These are phyloP conservation scores for Serendipita vermifera DNA, from an alignment of 768 basidiomycete species.

Conservation along the genomic window DNA sequence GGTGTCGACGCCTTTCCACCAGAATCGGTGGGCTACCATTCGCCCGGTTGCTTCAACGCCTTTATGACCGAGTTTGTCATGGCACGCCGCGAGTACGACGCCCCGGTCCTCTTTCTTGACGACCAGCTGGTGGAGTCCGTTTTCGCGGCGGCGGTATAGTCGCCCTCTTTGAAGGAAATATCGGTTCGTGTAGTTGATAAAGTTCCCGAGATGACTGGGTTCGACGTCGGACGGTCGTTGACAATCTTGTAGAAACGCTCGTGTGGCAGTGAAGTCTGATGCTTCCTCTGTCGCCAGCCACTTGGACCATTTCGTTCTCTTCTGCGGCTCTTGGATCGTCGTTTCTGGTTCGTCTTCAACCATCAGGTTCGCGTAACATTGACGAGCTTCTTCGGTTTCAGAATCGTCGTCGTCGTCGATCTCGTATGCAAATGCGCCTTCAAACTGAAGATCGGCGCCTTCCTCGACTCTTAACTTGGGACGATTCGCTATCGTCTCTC, in stretches of 20 bases:
- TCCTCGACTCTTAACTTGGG: too few relatives aligned
- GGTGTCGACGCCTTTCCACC: slow-evolving; percentile 19
- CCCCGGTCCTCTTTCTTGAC: slow-evolving; percentile 16
- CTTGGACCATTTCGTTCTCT: too few relatives aligned
- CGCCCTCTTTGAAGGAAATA: slow-evolving; percentile 18
- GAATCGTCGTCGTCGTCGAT: not conserved
- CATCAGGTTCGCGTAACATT: too few relatives aligned
- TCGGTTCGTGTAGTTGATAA: slow-evolving; percentile 9
- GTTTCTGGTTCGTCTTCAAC: too few relatives aligned
- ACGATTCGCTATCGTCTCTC: too few relatives aligned
- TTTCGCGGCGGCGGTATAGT: slow-evolving; percentile 17
- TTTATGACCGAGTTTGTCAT: slow-evolving; percentile 23
- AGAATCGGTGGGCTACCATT: slow-evolving; percentile 15
- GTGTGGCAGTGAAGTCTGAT: not conserved
- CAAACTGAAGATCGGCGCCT: too few relatives aligned
- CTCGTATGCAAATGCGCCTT: too few relatives aligned
- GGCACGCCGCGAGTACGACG: slow-evolving; percentile 19
- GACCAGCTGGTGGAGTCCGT: slow-evolving; percentile 19
- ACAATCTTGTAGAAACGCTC: not conserved
- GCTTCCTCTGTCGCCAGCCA: too few relatives aligned
- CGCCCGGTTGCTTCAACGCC: slow-evolving; percentile 20
- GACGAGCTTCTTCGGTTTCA: too few relatives aligned
- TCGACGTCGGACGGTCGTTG: not conserved
- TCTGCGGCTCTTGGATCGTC: too few relatives aligned
- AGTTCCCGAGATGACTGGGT: not conserved